Conservation (phyloP, 768 basidiomycete genomes). For the Trichaptum fuscoviolaceum region DNA sequence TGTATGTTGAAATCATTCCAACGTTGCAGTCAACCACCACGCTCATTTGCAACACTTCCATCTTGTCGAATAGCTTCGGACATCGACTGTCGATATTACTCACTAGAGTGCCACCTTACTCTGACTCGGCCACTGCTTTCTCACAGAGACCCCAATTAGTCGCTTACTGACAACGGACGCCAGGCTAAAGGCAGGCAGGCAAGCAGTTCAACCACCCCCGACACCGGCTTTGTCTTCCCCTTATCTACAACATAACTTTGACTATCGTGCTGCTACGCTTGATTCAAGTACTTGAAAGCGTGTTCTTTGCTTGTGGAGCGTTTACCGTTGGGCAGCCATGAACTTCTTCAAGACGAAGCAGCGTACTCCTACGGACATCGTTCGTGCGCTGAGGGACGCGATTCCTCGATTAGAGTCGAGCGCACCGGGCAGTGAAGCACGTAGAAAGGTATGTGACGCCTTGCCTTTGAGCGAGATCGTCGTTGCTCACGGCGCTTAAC, state of each 20-base stretch:
- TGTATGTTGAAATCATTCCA: neutral
- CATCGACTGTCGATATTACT: neutral
- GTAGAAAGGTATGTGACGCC: conserved; percentile 61
- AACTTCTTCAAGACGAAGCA: conserved; percentile 95
- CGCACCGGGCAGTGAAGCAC: conserved; percentile 68
- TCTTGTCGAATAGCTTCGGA: neutral
- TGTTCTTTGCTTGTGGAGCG: neutral
- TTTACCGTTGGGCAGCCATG: conserved; percentile 38
- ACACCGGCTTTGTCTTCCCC: neutral
- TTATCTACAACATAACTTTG: neutral
- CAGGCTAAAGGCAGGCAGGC: neutral
- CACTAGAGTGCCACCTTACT: neutral
- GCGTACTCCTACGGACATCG: conserved; percentile 82
- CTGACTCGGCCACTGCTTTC: neutral
- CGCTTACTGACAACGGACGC: neutral
- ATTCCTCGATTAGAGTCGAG: conserved; percentile 71
- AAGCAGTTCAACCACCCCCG: neutral
- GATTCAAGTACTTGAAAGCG: neutral
- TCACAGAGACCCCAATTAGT: neutral
- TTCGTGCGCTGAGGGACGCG: conserved; percentile 74
- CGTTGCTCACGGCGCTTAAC: conserved; percentile 8
- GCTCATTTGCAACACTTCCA: neutral
- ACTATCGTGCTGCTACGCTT: neutral
- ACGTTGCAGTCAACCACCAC: neutral
- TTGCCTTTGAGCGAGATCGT: conserved; percentile 5